These are phyloP conservation scores for Herpotrichia juniperi DNA, from an alignment of 2,329 filamentous ascomycete species.

Conservation along the genomic window DNA sequence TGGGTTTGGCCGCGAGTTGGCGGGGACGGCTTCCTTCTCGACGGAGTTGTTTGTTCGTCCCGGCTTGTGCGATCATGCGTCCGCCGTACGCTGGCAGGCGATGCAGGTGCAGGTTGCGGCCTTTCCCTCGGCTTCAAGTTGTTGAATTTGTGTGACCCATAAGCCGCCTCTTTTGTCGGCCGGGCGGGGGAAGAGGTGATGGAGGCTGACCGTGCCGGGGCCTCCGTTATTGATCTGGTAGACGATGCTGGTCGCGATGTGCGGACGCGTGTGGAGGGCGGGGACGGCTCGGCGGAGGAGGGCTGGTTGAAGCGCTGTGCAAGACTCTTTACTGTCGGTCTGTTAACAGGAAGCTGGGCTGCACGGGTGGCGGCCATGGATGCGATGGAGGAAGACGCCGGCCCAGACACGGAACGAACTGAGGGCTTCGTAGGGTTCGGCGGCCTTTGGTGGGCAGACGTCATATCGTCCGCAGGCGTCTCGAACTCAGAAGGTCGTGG, in stretches of 20 bases:
- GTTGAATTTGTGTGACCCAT: slow-evolving; percentile 43
- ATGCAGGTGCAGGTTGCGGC: slow-evolving; percentile 40
- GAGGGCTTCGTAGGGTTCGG: slow-evolving; percentile 30
- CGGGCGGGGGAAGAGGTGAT: slow-evolving; percentile 28
- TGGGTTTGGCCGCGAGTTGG: slow-evolving; percentile 26
- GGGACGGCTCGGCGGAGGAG: slow-evolving; percentile 33
- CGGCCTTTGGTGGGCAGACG: slow-evolving; percentile 34
- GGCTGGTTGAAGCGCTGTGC: slow-evolving; percentile 45
- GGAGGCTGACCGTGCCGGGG: slow-evolving; percentile 6
- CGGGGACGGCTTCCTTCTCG: slow-evolving; percentile 31
- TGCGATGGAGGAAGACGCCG: slow-evolving; percentile 30
- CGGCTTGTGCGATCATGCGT: slow-evolving; percentile 34
- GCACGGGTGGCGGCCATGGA: slow-evolving; percentile 17
- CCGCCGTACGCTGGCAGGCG: slow-evolving; percentile 31
- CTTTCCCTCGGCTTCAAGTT: slow-evolving; percentile 42
- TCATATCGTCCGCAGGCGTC: slow-evolving; percentile 22
- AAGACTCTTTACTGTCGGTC: slow-evolving; percentile 44
- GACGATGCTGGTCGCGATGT: slow-evolving; percentile 12
- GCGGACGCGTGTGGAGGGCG: slow-evolving; percentile 18
- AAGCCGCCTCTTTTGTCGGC: slow-evolving; percentile 34
- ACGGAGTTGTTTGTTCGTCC: slow-evolving; percentile 28
- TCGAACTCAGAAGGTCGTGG: slow-evolving; percentile 14
- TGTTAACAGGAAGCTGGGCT: slow-evolving; percentile 27
- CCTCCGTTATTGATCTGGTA: slow-evolving; percentile 8
- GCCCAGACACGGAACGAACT: slow-evolving; percentile 37